These are phyloP conservation scores for Euptelea pleiosperma DNA, from an alignment of 164 flowering plant genomes.

Conservation along the genomic window DNA sequence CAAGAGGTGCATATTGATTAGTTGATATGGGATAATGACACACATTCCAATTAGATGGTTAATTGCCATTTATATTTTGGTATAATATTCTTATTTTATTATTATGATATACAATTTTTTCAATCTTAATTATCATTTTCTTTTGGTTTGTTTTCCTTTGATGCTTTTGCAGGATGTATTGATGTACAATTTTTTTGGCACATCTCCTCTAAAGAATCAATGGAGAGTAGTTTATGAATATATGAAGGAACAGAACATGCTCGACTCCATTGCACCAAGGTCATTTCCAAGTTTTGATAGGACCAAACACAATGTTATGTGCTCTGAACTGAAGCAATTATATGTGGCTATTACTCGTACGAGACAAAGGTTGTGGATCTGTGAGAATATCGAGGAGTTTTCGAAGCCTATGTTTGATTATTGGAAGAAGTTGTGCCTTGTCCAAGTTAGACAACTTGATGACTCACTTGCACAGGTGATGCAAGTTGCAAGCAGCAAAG, in stretches of 20 bases:
- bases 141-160: background rate
- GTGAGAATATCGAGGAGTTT: constrained; percentile 49
- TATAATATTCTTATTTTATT: background rate
- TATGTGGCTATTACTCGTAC: constrained; percentile 92
- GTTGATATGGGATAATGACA: too few relatives aligned
- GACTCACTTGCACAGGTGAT: constrained; percentile 59
- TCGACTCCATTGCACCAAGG: constrained; percentile 21
- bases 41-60: too few relatives aligned
- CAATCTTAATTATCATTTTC: too few relatives aligned
- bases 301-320: constrained; percentile 54
- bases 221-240: constrained; percentile 75
- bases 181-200: constrained; percentile 68
- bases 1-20: too few relatives aligned
- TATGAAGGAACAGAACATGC: constrained; percentile 48
- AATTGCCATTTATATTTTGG: too few relatives aligned
- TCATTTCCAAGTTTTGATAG: constrained; percentile 45
- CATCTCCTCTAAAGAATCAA: constrained; percentile 58
- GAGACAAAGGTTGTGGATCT: constrained; percentile 77
- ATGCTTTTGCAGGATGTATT: constrained; percentile 63
- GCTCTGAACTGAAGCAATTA: constrained; percentile 78
- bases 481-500: constrained; percentile 59
- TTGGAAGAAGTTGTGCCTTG: constrained; percentile 57
- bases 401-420: constrained; percentile 69
- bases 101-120: too few relatives aligned
- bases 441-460: constrained; percentile 50